Base-by-base conservation (phyloP, 352 stramenopile species). In the Phytophthora palmivora region DNA sequence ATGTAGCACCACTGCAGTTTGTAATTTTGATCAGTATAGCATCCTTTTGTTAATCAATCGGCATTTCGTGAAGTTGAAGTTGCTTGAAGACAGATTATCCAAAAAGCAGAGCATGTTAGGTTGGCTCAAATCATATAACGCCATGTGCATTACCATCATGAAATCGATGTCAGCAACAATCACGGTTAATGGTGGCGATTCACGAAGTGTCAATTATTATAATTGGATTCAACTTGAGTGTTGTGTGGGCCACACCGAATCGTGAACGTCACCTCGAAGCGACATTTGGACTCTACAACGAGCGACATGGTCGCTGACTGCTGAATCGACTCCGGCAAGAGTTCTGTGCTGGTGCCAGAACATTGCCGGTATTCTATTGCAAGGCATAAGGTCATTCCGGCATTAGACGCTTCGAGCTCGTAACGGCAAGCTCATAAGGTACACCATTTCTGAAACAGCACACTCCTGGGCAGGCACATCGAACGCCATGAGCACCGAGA, bases 401-500 rank as follows among this genome's bases (percentile, higher is more conserved):
- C 41, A 12, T 9, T 24, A 32, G 32, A 54, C 22, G 21, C 32
- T 60, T 24, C 33, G 8, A 15, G 11, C n/a, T n/a, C 2, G 6
- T 44, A 54, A 54, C 47, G 32, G 21, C 19, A 15, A 14, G 12
- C 4, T 42, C 45, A 53, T 16, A 18, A 12, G 19, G 18, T 37
- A 19, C 50, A 21, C 44, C 58, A 67, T 41, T 67, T 34, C 26
- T 41, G 33, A 67, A 67, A 61, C 34, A 51, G 43, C n/a, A n/a
- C n/a, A n/a, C 49, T 21, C 38, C 12, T 37, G 32, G 55, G 6
- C 39, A 53, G 33, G 42, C 37, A 11, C 37, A 37, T 21, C n/a
- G 32, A 59, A 10, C n/a, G n/a, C n/a, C 32, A 47, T 68, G 58
- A 68, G 58, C 26, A 19, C 44, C 28, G 63, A 57, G 18, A 73